Percentiles rank a stretch among this genome's conserved stretches.
These are phyloP conservation scores for Boletellus sp. DNA, from an alignment of 768 basidiomycete genomes.

Conservation along the genomic window DNA sequence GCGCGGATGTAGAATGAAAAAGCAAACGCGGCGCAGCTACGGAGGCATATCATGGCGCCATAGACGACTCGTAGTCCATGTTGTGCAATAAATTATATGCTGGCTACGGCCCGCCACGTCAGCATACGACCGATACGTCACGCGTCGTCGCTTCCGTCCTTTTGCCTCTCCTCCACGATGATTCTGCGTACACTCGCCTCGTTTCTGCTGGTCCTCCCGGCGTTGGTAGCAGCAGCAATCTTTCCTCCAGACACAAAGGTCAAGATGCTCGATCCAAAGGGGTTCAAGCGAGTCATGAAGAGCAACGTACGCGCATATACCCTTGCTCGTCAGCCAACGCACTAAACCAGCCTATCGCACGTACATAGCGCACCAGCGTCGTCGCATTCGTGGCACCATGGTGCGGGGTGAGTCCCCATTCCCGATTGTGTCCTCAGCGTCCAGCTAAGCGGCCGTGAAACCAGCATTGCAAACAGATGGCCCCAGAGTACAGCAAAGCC, in stretches of 20 bases:
- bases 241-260: constrained; percentile 56
- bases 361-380: constrained; percentile 60
- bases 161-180: constrained; percentile 18
- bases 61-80: not conserved
- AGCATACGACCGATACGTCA: not conserved
- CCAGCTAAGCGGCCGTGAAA: not conserved
- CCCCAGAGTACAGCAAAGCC: constrained; percentile 81
- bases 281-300: constrained; percentile 71
- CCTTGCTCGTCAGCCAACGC: not conserved
- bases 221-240: constrained; percentile 42
- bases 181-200: constrained; percentile 17
- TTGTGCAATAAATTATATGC: too few species aligned
- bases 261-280: constrained; percentile 68
- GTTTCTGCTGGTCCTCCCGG: constrained; percentile 28
- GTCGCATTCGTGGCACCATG: constrained; percentile 95
- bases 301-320: constrained; percentile 53
- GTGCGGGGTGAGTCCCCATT: constrained; percentile 66
- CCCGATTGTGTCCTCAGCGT: not conserved
- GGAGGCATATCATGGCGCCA: too few species aligned
- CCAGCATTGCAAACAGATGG: constrained; percentile 79
- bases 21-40: not conserved
- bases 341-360: not conserved
- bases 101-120: not conserved
- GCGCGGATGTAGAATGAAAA: constrained; percentile 1
- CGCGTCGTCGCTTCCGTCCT: constrained; percentile 1